Conservation (phyloP, 306 rosid genomes). For the Casuarina glauca region DNA sequence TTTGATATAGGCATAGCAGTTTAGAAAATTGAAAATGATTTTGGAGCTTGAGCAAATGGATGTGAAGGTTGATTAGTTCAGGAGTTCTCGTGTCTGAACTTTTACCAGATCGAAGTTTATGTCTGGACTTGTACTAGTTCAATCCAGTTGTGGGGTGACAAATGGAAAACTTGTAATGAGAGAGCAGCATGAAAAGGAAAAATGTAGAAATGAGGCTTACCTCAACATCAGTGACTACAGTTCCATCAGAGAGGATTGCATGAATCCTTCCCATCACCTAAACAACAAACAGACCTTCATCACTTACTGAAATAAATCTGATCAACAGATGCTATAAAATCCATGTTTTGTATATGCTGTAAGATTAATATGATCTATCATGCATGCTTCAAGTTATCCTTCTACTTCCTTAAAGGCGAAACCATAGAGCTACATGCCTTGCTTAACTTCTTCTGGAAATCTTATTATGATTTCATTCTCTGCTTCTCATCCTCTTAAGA, state of each 20-base stretch:
- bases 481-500: too few species aligned
- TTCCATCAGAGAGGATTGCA: constrained; percentile 86
- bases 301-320: constrained; percentile 10
- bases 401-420: not conserved
- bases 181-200: constrained; percentile 5
- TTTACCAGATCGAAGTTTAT: too few species aligned
- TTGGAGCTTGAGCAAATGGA: too few species aligned
- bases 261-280: constrained; percentile 95
- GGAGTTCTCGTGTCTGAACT: not conserved
- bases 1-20: not conserved
- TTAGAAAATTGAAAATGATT: not conserved
- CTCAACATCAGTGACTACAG: constrained; percentile 84
- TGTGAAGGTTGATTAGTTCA: not conserved
- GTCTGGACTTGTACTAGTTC: not conserved
- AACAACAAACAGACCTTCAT: constrained; percentile 23
- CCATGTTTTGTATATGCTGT: not conserved
- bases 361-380: not conserved
- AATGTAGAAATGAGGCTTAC: constrained; percentile 43
- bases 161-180: not conserved
- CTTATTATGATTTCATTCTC: not conserved
- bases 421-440: not conserved
- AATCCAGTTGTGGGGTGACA: not conserved
- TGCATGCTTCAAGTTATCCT: not conserved
- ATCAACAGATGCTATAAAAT: constrained; percentile 1
- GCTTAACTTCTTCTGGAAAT: not conserved